Conservation (phyloP, 306 rosid genomes). For the Pyrus bretschneideri region DNA sequence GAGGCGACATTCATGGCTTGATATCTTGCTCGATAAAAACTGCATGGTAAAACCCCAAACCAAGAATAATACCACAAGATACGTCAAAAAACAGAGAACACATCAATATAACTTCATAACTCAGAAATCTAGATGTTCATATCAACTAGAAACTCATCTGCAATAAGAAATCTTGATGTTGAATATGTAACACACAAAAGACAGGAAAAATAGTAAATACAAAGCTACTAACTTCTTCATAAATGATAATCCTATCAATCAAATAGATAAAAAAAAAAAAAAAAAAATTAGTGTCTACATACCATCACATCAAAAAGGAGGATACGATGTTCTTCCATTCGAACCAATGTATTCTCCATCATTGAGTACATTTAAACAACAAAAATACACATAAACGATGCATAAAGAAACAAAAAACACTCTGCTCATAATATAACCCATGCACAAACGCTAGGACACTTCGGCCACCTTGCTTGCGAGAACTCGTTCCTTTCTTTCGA, state of each 20-base stretch:
- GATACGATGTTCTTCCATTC: slow-evolving; percentile 4
- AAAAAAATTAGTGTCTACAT: slow-evolving; percentile 20
- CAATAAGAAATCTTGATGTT: background rate
- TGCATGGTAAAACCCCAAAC: background rate
- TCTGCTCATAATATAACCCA: slow-evolving; percentile 26
- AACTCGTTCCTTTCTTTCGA: slow-evolving; percentile 85
- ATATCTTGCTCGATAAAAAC: background rate
- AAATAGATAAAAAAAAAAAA: slow-evolving; percentile 11
- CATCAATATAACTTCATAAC: background rate
- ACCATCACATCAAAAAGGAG: slow-evolving; percentile 28
- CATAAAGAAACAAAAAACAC: slow-evolving; percentile 9
- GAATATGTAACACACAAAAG: background rate
- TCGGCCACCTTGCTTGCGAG: slow-evolving; percentile 96
- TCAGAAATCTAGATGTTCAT: background rate
- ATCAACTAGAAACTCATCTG: too few species aligned
- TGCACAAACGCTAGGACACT: slow-evolving; percentile 49
- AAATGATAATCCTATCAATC: slow-evolving; percentile 1
- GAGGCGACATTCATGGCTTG: too few species aligned
- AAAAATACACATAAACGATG: slow-evolving; percentile 16
- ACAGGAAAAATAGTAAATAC: background rate
- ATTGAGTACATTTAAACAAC: slow-evolving; percentile 16
- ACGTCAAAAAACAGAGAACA: background rate
- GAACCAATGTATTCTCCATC: slow-evolving; percentile 27
- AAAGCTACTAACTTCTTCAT: background rate
- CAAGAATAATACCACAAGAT: background rate